phyloP scores from a whole-genome alignment of 306 rosid genomes.

The Lupinus albus region DNA sequence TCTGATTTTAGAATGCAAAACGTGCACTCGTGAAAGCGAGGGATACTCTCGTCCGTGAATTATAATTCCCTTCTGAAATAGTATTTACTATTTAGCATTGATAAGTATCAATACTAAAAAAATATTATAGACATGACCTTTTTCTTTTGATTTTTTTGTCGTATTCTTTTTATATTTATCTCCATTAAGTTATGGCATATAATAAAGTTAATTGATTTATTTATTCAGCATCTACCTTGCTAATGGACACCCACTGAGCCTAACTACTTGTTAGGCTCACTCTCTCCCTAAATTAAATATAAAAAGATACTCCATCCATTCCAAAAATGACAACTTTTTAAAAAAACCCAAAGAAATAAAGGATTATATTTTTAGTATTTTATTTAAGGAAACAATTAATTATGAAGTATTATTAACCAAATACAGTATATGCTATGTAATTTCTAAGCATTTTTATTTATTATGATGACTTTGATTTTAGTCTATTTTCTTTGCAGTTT shows the following conservation, averaged over 20 bases:
- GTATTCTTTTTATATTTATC: not conserved
- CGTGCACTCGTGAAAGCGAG: constrained; percentile 29
- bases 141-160: constrained; percentile 2
- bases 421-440: too few species aligned
- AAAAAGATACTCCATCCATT: too few species aligned
- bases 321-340: too few species aligned
- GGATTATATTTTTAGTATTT: too few species aligned
- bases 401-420: too few species aligned
- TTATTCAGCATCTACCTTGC: constrained; percentile 34
- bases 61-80: constrained; percentile 17
- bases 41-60: constrained; percentile 73
- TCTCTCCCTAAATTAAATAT: too few species aligned
- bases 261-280: too few species aligned
- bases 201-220: constrained; percentile 7
- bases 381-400: too few species aligned
- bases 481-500: too few species aligned
- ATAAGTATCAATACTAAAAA: not conserved
- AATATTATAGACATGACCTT: not conserved
- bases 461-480: too few species aligned
- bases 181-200: constrained; percentile 38
- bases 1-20: not conserved
- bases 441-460: too few species aligned
- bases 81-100: not conserved
- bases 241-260: constrained; percentile 10
- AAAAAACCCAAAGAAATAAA: too few species aligned